Base-by-base conservation (phyloP, 148 eudicot genomes). In the Limonium bicolor region DNA sequence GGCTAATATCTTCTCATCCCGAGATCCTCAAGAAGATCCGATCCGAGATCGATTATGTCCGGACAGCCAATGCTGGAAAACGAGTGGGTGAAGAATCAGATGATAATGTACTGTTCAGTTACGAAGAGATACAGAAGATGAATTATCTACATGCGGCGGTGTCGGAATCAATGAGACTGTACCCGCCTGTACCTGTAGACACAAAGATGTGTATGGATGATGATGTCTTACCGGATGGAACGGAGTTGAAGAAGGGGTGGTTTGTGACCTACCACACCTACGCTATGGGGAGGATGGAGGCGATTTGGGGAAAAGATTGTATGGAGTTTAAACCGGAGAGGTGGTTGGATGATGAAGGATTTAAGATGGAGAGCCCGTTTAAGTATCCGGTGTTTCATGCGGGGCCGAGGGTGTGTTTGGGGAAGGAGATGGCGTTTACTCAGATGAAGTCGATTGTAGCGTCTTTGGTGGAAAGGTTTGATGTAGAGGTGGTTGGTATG, bases 351-450 rank as follows among this genome's bases (percentile, higher is more conserved):
- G 27, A 12, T 0, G 27, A 21, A 1, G 16, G 15, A 5, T 42
- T 30, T 5, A 54, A 14, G 20, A 0, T 23, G 13, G 77, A 52
- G 36, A 52, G 35, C 22, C 34, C 35, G 20, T 52, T 65, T 22
- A 54, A 41, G 50, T 76, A 48, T 48, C 83, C 83, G 20, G 68
- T 72, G 2, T 76, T 76, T 42, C 75, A 76, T 13, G 83, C 54
- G 0, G 71, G 71, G 1, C 66, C 71, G 5, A 55, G 71, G 47
- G 56, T 61, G 38, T 66, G 71, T 51, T 20, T 66, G 6, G 71
- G 71, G 20, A 66, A 55, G 21, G 71, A 60, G 2, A 60, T 61
- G 66, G 71, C 71, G 3, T 66, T 54, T 28, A 55, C 55, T 12
- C 71, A 66, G 60, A 66, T 66, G 71, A 66, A 66, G 38, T 44